Base-by-base conservation (phyloP, 345 rosid genomes). In the Hirschfeldia incana region DNA sequence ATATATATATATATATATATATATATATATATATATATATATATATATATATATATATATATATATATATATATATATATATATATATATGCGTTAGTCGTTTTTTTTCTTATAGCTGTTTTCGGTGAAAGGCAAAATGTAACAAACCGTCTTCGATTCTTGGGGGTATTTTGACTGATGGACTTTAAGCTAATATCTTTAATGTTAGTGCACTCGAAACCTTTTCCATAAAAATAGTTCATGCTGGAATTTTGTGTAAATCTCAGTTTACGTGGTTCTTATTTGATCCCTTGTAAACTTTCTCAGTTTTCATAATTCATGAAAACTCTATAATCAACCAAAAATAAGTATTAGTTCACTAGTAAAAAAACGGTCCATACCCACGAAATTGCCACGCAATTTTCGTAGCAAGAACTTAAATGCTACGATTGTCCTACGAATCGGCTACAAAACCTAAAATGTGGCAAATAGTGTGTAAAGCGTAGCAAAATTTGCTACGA, bases 71-170 rank as follows among this genome's bases (percentile, higher is more conserved):
- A 21, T 21, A 21, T 21, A 21, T 21, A 21, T 21, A 21, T 72
- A 46, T 59, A 49, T 59, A 49, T 67, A 46, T 67, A 17, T 60
- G 37, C 53, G n/a, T 78, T 64, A 17, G 55, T 71, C 1, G 13
- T n/a, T 49, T 49, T 65, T 27, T 34, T 12, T 67, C 42, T 37
- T 39, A 1, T 27, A 8, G 37, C 30, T 53, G 10, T 34, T 74
- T 46, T 65, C 64, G 15, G 61, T 53, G 9, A 32, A 29, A 44
- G n/a, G 12, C 15, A 44, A 21, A 17, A 16, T 55, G 60, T 10
- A 55, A 55, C 60, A 55, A 16, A 16, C 60, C 28, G 27, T 10
- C 21, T 16, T 53, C 59, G 51, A 44, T 44, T 15, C 59, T 53
- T 53, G 15, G 51, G 59, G 21, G 59, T 53, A 53, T 15, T 53